Conservation (phyloP, 2,329 filamentous ascomycete species). For the Juglanconis juglandina region DNA sequence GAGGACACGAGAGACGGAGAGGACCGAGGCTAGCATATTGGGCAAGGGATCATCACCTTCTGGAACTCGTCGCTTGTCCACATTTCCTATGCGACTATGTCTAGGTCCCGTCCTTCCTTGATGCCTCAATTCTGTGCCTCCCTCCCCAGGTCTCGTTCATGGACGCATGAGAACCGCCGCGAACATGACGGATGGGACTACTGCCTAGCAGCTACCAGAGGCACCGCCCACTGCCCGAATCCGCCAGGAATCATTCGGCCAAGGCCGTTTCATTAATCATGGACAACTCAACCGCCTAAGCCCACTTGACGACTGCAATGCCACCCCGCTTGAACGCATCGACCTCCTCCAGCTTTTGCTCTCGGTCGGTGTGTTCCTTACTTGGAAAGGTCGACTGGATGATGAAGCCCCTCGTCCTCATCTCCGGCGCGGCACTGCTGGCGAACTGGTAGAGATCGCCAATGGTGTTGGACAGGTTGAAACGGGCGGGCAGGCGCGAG, state of each 20-base stretch:
- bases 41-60: neutral
- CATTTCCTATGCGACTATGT: neutral
- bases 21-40: no score
- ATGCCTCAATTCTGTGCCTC: neutral
- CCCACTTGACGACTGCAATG: conserved; percentile 62
- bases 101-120: neutral
- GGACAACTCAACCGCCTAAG: conserved; percentile 22
- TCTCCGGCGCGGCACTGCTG: conserved; percentile 56
- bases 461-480: conserved; percentile 76
- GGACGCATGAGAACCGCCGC: neutral
- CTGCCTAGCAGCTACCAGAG: neutral
- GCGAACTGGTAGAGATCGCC: conserved; percentile 77
- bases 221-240: neutral
- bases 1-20: neutral
- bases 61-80: neutral
- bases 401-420: conserved; percentile 61
- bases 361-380: conserved; percentile 72
- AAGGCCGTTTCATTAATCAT: neutral
- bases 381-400: conserved; percentile 80
- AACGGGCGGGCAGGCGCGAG: conserved; percentile 71
- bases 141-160: neutral
- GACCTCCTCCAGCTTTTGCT: conserved; percentile 55
- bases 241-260: neutral
- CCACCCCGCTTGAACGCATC: conserved; percentile 64
- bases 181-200: neutral